These are phyloP conservation scores for Trichopus zeylanicus DNA, from an alignment of 116 monocot species.

Conservation along the genomic window DNA sequence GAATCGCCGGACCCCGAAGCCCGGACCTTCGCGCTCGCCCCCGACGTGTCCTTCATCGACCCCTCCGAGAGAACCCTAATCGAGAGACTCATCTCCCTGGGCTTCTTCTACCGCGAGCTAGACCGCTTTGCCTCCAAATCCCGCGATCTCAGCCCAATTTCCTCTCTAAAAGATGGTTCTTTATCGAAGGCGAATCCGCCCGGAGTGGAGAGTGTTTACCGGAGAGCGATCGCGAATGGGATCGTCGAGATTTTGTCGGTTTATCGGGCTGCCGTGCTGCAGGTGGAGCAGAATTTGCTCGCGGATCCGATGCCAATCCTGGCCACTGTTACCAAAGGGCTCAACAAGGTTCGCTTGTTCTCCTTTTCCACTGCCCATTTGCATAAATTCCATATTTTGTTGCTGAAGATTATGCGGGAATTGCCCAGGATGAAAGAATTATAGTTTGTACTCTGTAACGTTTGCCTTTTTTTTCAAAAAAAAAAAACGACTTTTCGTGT, in stretches of 20 bases:
- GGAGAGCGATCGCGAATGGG: slow-evolving; percentile 91
- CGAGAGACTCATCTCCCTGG: slow-evolving; percentile 69
- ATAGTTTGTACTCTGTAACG: no score
- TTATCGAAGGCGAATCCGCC: slow-evolving; percentile 16
- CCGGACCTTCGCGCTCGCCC: slow-evolving; percentile 75
- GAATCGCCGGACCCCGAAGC: slow-evolving; percentile 50
- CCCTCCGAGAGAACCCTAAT: slow-evolving; percentile 79
- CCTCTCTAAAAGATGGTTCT: slow-evolving; percentile 13
- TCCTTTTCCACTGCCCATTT: not conserved
- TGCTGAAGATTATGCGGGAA: no score
- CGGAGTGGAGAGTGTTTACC: slow-evolving; percentile 50
- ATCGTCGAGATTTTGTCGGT: slow-evolving; percentile 86
- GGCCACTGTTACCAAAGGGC: slow-evolving; percentile 70
- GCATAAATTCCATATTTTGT: not conserved
- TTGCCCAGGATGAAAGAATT: no score
- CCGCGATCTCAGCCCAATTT: slow-evolving; percentile 63
- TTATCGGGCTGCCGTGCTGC: slow-evolving; percentile 77
- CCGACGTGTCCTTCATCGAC: slow-evolving; percentile 76
- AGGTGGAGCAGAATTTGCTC: slow-evolving; percentile 90
- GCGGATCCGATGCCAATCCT: slow-evolving; percentile 83
- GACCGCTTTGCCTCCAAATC: slow-evolving; percentile 62
- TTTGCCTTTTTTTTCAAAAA: no score
- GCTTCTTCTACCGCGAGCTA: slow-evolving; percentile 91
- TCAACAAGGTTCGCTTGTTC: slow-evolving; percentile 62
- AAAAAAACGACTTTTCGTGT: no score